A percentile compares a stretch with the other conserved stretches of the same genome.
phyloP scores from a whole-genome alignment of 192 early-diverging fungal genomes.

The Coemansia sp. region DNA sequence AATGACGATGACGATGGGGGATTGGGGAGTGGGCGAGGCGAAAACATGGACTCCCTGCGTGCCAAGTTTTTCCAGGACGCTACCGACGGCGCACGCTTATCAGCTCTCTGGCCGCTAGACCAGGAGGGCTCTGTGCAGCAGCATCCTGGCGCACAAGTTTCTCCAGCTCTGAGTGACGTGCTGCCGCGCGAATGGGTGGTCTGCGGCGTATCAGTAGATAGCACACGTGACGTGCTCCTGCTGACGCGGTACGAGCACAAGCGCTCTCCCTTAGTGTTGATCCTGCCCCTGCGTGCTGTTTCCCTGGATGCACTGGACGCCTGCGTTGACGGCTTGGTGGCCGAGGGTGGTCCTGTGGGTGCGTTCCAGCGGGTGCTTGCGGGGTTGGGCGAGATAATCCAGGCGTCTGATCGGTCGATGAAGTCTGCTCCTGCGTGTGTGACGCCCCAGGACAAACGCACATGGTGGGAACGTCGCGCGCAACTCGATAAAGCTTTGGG shows the following conservation, averaged over 20 bases:
- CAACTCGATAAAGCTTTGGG: slow-evolving; percentile 68
- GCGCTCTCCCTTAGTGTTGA: slow-evolving; percentile 58
- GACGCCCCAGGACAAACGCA: slow-evolving; percentile 62
- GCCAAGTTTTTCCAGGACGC: neutral
- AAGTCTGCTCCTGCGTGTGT: slow-evolving; percentile 46
- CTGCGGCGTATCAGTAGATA: slow-evolving; percentile 76
- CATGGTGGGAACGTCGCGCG: slow-evolving; percentile 83
- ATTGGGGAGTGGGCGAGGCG: no score
- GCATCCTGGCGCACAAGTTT: no score
- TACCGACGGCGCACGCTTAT: slow-evolving; percentile 20
- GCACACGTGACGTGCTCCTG: slow-evolving; percentile 62
- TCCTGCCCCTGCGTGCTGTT: slow-evolving; percentile 69
- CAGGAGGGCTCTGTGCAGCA: no score
- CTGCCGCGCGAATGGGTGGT: slow-evolving; percentile 73
- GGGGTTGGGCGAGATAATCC: slow-evolving; percentile 62
- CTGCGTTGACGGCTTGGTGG: neutral
- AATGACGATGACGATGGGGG: no score
- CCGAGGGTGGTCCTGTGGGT: slow-evolving; percentile 49
- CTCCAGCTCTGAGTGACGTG: no score
- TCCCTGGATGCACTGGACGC: slow-evolving; percentile 17
- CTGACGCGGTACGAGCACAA: slow-evolving; percentile 59
- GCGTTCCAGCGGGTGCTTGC: slow-evolving; percentile 48
- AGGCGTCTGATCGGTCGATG: slow-evolving; percentile 67
- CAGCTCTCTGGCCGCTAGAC: slow-evolving; percentile 40
- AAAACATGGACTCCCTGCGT: neutral